Base-by-base conservation (phyloP, 2,329 filamentous ascomycete species). In the Trichoderma atroviride region DNA sequence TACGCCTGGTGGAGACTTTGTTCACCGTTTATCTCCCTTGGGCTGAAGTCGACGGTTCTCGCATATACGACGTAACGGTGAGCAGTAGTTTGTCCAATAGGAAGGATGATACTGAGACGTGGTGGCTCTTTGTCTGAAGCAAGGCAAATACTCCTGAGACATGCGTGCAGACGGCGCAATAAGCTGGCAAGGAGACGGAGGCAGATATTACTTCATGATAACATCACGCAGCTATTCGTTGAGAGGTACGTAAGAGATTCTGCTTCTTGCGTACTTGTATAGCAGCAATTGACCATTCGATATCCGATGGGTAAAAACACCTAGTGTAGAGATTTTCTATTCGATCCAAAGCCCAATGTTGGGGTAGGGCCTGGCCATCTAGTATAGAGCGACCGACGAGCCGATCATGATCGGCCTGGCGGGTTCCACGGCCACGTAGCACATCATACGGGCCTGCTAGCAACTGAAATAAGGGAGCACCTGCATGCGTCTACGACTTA, bases 331-430 rank as follows among this genome's bases (percentile, higher is more conserved):
- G 33, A n/a, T 55, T 14, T 2, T 1, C 19, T 2, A 55, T 22
- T 10, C 16, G 6, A 40, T 13, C 47, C 57, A 22, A 10, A 56
- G 52, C 5, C 27, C 2, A 29, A 5, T 27, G 29, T 35, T 56
- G 35, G 61, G 50, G 61, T 31, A 57, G 56, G 24, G 50, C 19
- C 37, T n/a, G 24, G 24, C n/a, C 24, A 19, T 24, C 22, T 14
- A 14, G 33, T 14, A 40, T 16, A 47, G n/a, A n/a, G 13, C 22
- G 16, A 11, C 60, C 62, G 62, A 65, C 62, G 62, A 47, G 43
- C 62, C 62, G 62, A 56, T 56, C 50, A 65, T 6, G 62, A 65
- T 65, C 35, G 62, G 62, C 52, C 52, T 57, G 19, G 22, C 31
- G 29, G 22, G 33, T 22, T 4, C 24, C 50, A 22, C 3, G 22